Percentiles rank a stretch among this genome's conserved stretches.
Evolutionary conservation across 345 rosid genomes (phyloP).

Genomic region (Ceriops zippeliana): DNA sequence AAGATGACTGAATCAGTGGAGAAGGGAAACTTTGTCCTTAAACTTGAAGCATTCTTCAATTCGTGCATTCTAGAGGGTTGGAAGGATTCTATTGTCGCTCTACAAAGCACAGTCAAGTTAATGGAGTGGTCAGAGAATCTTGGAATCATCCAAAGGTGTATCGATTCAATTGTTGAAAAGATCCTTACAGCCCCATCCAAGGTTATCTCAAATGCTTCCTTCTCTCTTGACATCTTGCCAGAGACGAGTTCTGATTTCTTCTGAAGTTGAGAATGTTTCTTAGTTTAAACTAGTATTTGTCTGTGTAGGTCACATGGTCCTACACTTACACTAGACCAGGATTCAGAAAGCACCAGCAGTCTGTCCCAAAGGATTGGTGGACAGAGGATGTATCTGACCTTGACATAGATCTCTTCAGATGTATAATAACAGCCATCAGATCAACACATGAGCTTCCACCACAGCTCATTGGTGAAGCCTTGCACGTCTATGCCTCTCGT

Average conservation of each 20-base stretch:
- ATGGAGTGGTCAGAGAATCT: slow-evolving; percentile 91
- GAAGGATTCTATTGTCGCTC: slow-evolving; percentile 79
- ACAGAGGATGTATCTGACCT: slow-evolving; percentile 93
- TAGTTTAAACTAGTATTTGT: neutral
- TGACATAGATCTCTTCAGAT: slow-evolving; percentile 83
- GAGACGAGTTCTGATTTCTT: neutral
- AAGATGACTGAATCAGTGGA: slow-evolving; percentile 84
- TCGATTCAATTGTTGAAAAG: slow-evolving; percentile 79
- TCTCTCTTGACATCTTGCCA: neutral
- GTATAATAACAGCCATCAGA: slow-evolving; percentile 62
- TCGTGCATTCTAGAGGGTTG: slow-evolving; percentile 94
- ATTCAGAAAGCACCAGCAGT: slow-evolving; percentile 50
- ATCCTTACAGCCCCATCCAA: slow-evolving; percentile 67
- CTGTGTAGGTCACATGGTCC: slow-evolving; percentile 85
- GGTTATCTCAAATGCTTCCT: slow-evolving; percentile 36
- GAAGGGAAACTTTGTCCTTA: slow-evolving; percentile 67
- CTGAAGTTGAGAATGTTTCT: neutral
- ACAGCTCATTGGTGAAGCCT: slow-evolving; percentile 92
- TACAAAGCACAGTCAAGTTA: slow-evolving; percentile 60
- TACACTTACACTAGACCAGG: slow-evolving; percentile 84
- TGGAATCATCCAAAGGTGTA: slow-evolving; percentile 80
- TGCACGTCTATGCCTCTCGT: slow-evolving; percentile 86
- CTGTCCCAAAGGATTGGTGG: slow-evolving; percentile 98
- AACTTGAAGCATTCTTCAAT: slow-evolving; percentile 86
- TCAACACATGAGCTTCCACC: slow-evolving; percentile 59